phyloP scores from a whole-genome alignment of 202 grass and related monocot genomes.

The Cymbopogon flexuosus region DNA sequence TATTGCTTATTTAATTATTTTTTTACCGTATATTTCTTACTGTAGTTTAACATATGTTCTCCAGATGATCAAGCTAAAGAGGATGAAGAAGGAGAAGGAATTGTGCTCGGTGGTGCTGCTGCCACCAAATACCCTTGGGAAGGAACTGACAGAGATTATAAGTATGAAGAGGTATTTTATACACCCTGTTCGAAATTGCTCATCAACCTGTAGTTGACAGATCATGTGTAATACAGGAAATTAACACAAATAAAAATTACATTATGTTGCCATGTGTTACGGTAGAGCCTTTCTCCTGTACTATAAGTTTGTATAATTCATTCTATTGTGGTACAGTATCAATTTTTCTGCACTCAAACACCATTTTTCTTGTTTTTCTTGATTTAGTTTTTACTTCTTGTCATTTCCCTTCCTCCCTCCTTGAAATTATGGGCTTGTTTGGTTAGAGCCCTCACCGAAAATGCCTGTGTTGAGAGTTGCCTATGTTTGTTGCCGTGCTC shows the following conservation, averaged over 20 bases:
- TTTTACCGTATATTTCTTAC: constrained; percentile 3
- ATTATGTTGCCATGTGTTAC: background rate
- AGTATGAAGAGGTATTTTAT: constrained; percentile 56
- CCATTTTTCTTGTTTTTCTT: too few relatives aligned
- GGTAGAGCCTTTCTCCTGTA: background rate
- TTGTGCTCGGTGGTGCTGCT: constrained; percentile 45
- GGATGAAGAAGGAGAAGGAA: constrained; percentile 82
- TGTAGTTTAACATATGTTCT: constrained; percentile 18
- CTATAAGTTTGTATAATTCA: background rate
- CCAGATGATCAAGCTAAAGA: constrained; percentile 72
- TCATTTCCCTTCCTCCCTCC: too few relatives aligned
- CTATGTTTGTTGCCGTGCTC: too few relatives aligned
- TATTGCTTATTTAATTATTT: background rate
- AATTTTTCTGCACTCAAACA: too few relatives aligned
- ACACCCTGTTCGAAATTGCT: background rate
- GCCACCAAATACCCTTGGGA: constrained; percentile 45
- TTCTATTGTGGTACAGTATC: too few relatives aligned
- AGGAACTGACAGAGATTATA: constrained; percentile 47
- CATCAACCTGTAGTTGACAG: background rate
- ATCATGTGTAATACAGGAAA: background rate
- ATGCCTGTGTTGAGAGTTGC: too few relatives aligned
- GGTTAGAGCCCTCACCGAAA: too few relatives aligned
- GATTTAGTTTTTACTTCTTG: too few relatives aligned
- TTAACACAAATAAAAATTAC: background rate
- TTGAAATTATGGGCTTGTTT: too few relatives aligned